Percentiles rank a stretch among this genome's conserved stretches.
Evolutionary conservation across 1,284 basidiomycete genomes (phyloP).

Genomic region (Leccinum subspadiceum): DNA sequence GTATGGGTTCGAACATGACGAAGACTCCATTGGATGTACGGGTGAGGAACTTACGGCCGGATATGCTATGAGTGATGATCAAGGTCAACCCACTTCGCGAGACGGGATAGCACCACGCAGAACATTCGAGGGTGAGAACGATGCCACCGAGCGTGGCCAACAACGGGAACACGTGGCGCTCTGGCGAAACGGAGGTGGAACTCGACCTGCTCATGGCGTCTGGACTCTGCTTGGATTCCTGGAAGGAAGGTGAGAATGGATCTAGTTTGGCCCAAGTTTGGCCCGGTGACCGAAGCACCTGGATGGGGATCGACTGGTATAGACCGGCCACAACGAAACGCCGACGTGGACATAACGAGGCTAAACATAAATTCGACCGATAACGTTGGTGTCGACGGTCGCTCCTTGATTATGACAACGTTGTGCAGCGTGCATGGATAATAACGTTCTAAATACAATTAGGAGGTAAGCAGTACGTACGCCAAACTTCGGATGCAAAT

Average conservation of each 20-base stretch:
- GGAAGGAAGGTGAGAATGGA: background rate
- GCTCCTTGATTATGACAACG: background rate
- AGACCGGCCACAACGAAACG: too few species aligned
- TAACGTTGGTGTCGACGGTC: background rate
- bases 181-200: conserved; percentile 11
- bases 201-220: conserved; percentile 7
- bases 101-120: conserved; percentile 28
- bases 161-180: conserved; percentile 21
- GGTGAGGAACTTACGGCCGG: conserved; percentile 23
- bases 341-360: too few species aligned
- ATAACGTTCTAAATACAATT: background rate
- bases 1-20: background rate
- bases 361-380: background rate
- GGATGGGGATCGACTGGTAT: background rate
- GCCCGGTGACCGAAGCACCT: background rate
- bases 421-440: background rate
- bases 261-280: too few species aligned
- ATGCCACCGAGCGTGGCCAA: conserved; percentile 16
- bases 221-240: background rate
- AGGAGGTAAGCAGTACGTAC: background rate
- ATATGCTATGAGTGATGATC: conserved; percentile 27
- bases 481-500: background rate
- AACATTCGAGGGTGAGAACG: conserved; percentile 17
- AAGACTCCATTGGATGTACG: background rate
- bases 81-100: conserved; percentile 27